Conservation (phyloP, 495 filamentous ascomycete genomes). For the Aspergillus heteromorphus region DNA sequence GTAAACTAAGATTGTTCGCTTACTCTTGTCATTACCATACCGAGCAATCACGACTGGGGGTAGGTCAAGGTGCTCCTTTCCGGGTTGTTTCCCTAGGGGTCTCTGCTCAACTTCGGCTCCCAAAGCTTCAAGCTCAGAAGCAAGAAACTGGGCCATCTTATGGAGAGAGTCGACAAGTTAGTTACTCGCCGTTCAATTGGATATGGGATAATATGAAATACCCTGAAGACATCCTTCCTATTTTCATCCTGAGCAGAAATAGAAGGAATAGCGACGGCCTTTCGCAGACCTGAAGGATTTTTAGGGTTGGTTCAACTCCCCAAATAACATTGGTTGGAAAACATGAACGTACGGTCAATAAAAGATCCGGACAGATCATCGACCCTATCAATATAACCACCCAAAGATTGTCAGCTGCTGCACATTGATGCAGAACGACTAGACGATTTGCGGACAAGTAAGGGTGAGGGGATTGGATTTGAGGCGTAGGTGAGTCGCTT, state of each 20-base stretch:
- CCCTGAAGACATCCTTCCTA: constrained; percentile 78
- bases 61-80: constrained; percentile 81
- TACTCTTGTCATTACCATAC: constrained; percentile 84
- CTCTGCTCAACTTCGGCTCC: constrained; percentile 83
- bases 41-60: constrained; percentile 88
- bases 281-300: constrained; percentile 55
- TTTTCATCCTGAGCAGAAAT: constrained; percentile 86
- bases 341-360: constrained; percentile 64
- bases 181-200: not conserved
- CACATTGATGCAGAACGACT: not conserved
- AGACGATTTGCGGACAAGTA: not conserved
- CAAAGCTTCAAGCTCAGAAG: constrained; percentile 70
- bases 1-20: constrained; percentile 93
- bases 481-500: constrained; percentile 17
- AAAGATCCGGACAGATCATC: constrained; percentile 74
- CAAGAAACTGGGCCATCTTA: constrained; percentile 90
- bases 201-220: constrained; percentile 21
- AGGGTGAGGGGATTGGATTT: not conserved
- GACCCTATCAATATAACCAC: constrained; percentile 47
- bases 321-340: not conserved
- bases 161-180: constrained; percentile 4
- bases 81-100: constrained; percentile 81
- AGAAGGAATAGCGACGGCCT: constrained; percentile 94
- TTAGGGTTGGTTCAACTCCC: not conserved
- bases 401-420: constrained; percentile 1